Base-by-base conservation (phyloP, 305 asterid genomes). In the Nicotiana rustica region DNA sequence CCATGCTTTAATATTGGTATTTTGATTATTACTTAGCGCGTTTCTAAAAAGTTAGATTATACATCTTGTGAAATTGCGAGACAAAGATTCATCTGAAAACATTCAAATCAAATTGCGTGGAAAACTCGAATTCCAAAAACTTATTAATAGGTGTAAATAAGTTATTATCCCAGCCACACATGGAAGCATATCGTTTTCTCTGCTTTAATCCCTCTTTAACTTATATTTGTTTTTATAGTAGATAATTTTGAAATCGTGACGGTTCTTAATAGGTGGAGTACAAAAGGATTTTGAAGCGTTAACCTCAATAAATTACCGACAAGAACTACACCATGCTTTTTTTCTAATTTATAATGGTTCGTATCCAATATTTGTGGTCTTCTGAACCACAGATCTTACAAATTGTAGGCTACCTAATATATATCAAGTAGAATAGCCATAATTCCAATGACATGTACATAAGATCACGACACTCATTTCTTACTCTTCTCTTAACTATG, bases 91-190 rank as follows among this genome's bases (percentile, higher is more conserved):
- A 62, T 21, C 14, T 62, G 67, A 62, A 10, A 70, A 6, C 79
- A 49, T 49, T 4, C 64, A 3, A 14, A 49, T 75, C 29, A 25
- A 75, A 14, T 14, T 75, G 44, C 64, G 79, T 75, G 25, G 15
- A 49, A 8, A 49, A 25, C 15, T 49, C 57, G 64, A 6, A 52
- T 75, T 49, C 29, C 52, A 75, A 25, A 49, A 49, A 75, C 44
- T 6, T 75, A 21, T 49, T 6, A 29, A 65, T 29, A 25, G 3
- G 41, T 65, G 79, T 47, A 73, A 75, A 49, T 25, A 49, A 49
- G 38, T 73, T 38, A 73, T 73, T 15, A 73, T 73, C 62, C 15
- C 21, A 73, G 79, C 64, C 15, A 73, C 44, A 25, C 44, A 49
- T 73, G 64, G 64, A 49, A 25, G 64, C 79, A 75, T 71, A 19